Evolutionary conservation across 2,329 filamentous ascomycete genomes (phyloP).

Genomic region (Verticillium nonalfalfae): DNA sequence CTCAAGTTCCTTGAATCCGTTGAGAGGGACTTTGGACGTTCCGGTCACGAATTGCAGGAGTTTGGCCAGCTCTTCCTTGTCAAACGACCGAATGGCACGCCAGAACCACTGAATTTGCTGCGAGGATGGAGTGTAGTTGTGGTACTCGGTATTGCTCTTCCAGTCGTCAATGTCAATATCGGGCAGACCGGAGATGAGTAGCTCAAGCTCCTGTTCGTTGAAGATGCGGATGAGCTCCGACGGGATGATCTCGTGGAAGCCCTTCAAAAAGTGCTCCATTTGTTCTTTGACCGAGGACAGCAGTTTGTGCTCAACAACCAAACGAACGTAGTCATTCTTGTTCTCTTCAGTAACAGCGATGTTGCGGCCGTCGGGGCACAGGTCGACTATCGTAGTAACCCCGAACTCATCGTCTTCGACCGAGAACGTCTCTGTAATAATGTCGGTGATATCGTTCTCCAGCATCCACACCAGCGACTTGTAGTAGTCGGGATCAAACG

Average conservation of each 20-base stretch:
- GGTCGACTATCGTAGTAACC: constrained; percentile 78
- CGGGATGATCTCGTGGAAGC: constrained; percentile 98
- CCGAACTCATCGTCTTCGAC: constrained; percentile 93
- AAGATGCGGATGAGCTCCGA: constrained; percentile 93
- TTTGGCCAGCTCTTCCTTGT: constrained; percentile 98
- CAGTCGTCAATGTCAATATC: constrained; percentile 98
- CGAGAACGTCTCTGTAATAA: constrained; percentile 94
- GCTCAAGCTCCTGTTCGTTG: constrained; percentile 94
- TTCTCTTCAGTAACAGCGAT: constrained; percentile 95
- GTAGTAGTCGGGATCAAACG: constrained; percentile 96
- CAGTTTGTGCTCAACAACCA: constrained; percentile 90
- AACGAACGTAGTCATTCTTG: constrained; percentile 94
- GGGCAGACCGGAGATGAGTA: constrained; percentile 92
- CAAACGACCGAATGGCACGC: constrained; percentile 93
- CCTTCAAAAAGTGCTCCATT: constrained; percentile 85
- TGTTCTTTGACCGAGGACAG: constrained; percentile 90
- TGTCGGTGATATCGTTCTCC: constrained; percentile 96
- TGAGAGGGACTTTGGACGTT: constrained; percentile 95
- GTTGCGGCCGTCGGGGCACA: constrained; percentile 82
- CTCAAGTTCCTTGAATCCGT: constrained; percentile 97
- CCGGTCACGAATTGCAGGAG: constrained; percentile 96
- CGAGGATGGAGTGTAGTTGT: constrained; percentile 92
- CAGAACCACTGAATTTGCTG: constrained; percentile 99
- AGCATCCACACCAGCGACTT: constrained; percentile 98
- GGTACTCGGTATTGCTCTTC: constrained; percentile 98